Evolutionary conservation across 306 rosid genomes (phyloP).

Genomic region (Coriaria nepalensis): DNA sequence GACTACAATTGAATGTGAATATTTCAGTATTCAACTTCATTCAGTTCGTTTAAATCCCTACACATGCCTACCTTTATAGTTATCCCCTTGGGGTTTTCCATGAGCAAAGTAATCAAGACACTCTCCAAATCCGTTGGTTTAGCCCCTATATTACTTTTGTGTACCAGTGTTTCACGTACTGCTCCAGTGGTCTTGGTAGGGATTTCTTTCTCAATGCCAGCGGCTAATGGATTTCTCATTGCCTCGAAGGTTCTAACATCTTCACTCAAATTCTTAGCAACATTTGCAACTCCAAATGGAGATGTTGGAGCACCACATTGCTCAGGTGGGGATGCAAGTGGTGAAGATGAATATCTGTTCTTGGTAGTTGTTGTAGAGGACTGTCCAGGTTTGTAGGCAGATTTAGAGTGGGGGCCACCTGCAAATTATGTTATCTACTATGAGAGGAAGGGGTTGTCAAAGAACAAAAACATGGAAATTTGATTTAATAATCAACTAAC

Average conservation of each 20-base stretch:
- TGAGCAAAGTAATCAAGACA: constrained; percentile 48
- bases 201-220: constrained; percentile 46
- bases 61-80: constrained; percentile 39
- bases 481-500: background rate
- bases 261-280: constrained; percentile 26
- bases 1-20: too few species aligned
- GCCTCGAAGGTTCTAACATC: constrained; percentile 41
- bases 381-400: constrained; percentile 42
- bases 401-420: constrained; percentile 51
- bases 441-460: background rate
- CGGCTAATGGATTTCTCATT: constrained; percentile 39
- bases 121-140: constrained; percentile 60
- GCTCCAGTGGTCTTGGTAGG: constrained; percentile 27
- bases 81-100: constrained; percentile 82
- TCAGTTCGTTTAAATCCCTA: background rate
- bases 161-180: constrained; percentile 32
- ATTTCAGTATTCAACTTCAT: too few species aligned
- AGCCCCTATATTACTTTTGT: constrained; percentile 44
- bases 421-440: constrained; percentile 14
- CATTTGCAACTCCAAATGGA: constrained; percentile 44
- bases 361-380: constrained; percentile 38
- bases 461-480: background rate
- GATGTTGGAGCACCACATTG: constrained; percentile 46
- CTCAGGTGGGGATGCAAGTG: constrained; percentile 66
- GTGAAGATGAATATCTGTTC: constrained; percentile 55